Evolutionary conservation across 495 filamentous ascomycete genomes (phyloP).

Genomic region (Astrothelium subdiscretum): DNA sequence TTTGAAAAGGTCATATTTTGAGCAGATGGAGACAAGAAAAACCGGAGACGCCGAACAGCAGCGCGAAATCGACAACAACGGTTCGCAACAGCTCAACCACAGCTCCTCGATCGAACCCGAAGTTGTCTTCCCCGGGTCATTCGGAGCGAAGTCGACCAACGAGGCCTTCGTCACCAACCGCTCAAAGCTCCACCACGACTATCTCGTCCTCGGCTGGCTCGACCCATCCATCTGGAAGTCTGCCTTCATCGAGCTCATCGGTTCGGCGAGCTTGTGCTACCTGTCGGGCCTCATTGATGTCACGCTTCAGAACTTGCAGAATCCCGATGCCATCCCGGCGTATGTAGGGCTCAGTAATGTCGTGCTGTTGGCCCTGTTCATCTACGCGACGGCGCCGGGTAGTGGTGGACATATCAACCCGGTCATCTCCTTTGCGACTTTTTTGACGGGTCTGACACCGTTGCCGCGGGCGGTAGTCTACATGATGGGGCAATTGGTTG

Average conservation of each 20-base stretch:
- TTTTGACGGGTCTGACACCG: slow-evolving; percentile 38
- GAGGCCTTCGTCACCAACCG: background rate
- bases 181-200: background rate
- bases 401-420: slow-evolving; percentile 44
- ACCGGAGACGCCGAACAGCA: background rate
- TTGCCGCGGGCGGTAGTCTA: slow-evolving; percentile 37
- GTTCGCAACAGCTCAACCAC: background rate
- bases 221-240: slow-evolving; percentile 19
- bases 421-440: slow-evolving; percentile 39
- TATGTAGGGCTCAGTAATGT: slow-evolving; percentile 36
- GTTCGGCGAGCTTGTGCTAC: slow-evolving; percentile 16
- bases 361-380: slow-evolving; percentile 37
- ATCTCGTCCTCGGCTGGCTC: slow-evolving; percentile 10
- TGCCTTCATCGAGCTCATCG: slow-evolving; percentile 22
- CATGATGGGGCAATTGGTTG: slow-evolving; percentile 32
- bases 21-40: background rate
- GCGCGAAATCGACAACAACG: background rate
- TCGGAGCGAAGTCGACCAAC: background rate
- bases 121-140: background rate
- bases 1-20: too few relatives aligned
- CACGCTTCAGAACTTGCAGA: slow-evolving; percentile 23
- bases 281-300: slow-evolving; percentile 22
- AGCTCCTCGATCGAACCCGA: background rate
- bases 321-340: slow-evolving; percentile 13
- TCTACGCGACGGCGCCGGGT: slow-evolving; percentile 38